Percentiles rank a stretch among this genome's conserved stretches.
Conservation (phyloP, 2,329 filamentous ascomycete species). For the Mycosphaerelloides madeirae region DNA sequence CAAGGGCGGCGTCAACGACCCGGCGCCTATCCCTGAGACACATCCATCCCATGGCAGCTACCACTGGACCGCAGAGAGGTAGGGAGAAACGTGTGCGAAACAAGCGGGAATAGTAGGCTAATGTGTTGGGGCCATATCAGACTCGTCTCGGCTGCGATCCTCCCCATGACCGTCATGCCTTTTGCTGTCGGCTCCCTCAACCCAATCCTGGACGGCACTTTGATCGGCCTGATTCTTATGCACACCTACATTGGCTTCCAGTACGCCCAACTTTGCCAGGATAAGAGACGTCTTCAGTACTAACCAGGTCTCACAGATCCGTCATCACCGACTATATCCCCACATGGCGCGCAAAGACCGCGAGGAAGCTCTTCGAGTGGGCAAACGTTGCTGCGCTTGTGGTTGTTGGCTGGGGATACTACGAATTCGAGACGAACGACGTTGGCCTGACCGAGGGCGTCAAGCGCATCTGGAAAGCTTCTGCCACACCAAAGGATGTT, state of each 20-base stretch:
- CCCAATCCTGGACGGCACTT: constrained; percentile 77
- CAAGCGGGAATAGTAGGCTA: constrained; percentile 3
- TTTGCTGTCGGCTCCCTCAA: constrained; percentile 90
- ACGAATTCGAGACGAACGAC: constrained; percentile 99
- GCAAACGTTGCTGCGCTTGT: constrained; percentile 72
- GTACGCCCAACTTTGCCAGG: constrained; percentile 39
- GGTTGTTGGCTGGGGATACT: constrained; percentile 79
- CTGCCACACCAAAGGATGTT: constrained; percentile 19
- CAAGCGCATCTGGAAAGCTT: constrained; percentile 81
- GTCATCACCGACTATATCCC: constrained; percentile 91
- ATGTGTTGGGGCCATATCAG: constrained; percentile 39
- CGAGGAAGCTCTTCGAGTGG: constrained; percentile 68
- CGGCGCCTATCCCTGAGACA: constrained; percentile 66
- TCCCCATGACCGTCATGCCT: constrained; percentile 83
- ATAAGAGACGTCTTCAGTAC: background rate
- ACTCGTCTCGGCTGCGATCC: constrained; percentile 69
- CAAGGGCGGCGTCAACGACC: constrained; percentile 69
- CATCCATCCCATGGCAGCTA: constrained; percentile 85
- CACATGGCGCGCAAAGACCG: constrained; percentile 60
- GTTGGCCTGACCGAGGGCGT: constrained; percentile 88
- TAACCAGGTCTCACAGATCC: constrained; percentile 41
- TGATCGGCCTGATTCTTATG: constrained; percentile 77
- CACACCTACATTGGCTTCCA: constrained; percentile 97
- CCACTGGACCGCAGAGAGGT: constrained; percentile 95
- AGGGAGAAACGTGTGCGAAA: constrained; percentile 10